Evolutionary conservation across 805 yeast genomes (phyloP), one percentile per base, ranked within the genome.

Genomic region (Barnettozyma botsteinii): DNA sequence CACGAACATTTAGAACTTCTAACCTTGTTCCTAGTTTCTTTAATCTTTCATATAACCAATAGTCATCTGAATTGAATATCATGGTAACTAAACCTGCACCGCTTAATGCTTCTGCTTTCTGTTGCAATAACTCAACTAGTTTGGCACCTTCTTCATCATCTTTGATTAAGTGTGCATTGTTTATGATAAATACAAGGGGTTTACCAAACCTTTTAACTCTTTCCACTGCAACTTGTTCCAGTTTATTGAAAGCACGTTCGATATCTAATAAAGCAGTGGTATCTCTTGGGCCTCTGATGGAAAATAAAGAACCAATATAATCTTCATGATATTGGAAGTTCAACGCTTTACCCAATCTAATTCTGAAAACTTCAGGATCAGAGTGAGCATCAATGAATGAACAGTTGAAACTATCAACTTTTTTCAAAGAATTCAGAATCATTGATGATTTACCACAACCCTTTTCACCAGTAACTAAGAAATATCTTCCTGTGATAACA

Each of bases 381-480:
- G 89, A 81, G 52, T 85, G 93, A 1, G 93, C 93, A 54, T 85
- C 94, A 44, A 85, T 64, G 35, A 81, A 69, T 0, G 86, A 75
- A 36, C 86, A 85, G 50, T 80, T 75, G 37, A 62, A 59, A 0
- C 89, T 86, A 28, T 70, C 64, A 3, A 75, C 76, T 48, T 79
- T 73, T 43, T 77, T 72, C 67, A 85, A 75, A 3, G 87, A 73
- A 48, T 85, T 87, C 51, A 82, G 60, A 13, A 85, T 68, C 66
- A 86, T 70, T 1, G 91, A 79, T 1, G 88, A 79, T 55, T 85
- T 85, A 3, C 95, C 95, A 0, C 93, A 85, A 1, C 95, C 95
- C 56, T 85, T 85, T 56, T 85, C 95, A 23, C 95, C 95, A 30
- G 85, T 73, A 10, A 85, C 55, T 35, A 85, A 62, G 53, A 76